Evolutionary conservation across 805 yeast genomes (phyloP).

Genomic region (Cyberlindnera suaveolens): DNA sequence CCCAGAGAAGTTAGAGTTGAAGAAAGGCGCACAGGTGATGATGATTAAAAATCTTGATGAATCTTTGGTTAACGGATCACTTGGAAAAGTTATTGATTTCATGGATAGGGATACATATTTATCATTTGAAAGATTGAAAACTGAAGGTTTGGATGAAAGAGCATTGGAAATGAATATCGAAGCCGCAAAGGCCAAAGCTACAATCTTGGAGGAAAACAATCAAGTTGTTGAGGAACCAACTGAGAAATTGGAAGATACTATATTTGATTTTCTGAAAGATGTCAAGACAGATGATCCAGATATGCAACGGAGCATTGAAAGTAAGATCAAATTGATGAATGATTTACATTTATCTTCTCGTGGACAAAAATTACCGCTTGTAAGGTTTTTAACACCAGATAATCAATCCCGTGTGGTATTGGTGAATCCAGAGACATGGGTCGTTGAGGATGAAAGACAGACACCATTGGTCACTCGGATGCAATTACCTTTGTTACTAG

Average conservation of each 20-base stretch:
- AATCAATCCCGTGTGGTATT: constrained; percentile 69
- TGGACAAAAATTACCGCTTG: constrained; percentile 60
- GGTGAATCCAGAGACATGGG: constrained; percentile 80
- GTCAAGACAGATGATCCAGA: constrained; percentile 22
- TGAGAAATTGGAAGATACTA: constrained; percentile 34
- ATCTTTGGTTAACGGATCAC: constrained; percentile 68
- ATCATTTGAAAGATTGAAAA: constrained; percentile 27
- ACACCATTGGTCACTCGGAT: constrained; percentile 61
- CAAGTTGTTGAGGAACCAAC: constrained; percentile 7
- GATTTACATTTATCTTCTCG: constrained; percentile 38
- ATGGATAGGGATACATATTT: constrained; percentile 44
- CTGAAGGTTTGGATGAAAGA: constrained; percentile 17
- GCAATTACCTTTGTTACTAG: constrained; percentile 84
- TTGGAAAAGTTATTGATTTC: constrained; percentile 63
- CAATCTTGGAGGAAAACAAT: neutral
- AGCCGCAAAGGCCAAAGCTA: constrained; percentile 7
- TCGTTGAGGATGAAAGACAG: constrained; percentile 67
- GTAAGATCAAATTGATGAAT: constrained; percentile 42
- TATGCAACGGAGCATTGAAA: constrained; percentile 29
- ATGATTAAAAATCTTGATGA: constrained; percentile 71
- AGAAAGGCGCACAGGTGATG: constrained; percentile 78
- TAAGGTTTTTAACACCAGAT: constrained; percentile 66
- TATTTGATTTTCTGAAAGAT: constrained; percentile 41
- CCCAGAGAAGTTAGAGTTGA: constrained; percentile 48
- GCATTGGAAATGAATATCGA: constrained; percentile 22